Conservation (phyloP, 176 grass and related monocot species). For the Olyra latifolia region DNA sequence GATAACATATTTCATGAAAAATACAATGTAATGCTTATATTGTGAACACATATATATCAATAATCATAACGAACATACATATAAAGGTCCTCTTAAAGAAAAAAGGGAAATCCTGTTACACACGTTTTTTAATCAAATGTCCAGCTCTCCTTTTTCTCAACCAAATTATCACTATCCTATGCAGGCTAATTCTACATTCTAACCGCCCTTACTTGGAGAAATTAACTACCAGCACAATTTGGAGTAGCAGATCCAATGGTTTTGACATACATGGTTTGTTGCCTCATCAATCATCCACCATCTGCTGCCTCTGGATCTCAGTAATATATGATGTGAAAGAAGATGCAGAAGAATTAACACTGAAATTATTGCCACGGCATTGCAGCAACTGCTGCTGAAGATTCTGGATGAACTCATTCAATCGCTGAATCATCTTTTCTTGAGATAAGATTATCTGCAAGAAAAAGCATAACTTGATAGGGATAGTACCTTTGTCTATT, state of each 20-base stretch:
- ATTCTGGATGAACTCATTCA: constrained; percentile 72
- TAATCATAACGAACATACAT: constrained; percentile 7
- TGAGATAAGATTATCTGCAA: constrained; percentile 85
- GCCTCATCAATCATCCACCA: constrained; percentile 55
- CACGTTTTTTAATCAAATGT: background rate
- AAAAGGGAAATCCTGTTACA: background rate
- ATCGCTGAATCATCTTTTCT: constrained; percentile 80
- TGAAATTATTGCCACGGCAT: constrained; percentile 60
- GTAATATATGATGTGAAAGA: constrained; percentile 52
- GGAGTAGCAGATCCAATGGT: background rate
- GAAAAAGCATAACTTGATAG: constrained; percentile 15
- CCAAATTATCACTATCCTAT: constrained; percentile 16
- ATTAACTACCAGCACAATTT: background rate
- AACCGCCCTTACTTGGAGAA: constrained; percentile 27
- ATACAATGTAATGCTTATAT: background rate
- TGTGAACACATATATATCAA: constrained; percentile 17
- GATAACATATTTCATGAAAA: background rate
- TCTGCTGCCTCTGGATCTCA: constrained; percentile 61
- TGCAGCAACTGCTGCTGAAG: constrained; percentile 68
- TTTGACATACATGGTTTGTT: background rate
- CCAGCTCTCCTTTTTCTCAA: background rate
- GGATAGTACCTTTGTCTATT: background rate
- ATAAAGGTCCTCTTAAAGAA: background rate
- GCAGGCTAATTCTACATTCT: constrained; percentile 28
- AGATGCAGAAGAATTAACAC: constrained; percentile 33